Evolutionary conservation across 2,329 filamentous ascomycete species (phyloP).

Genomic region (Mariannaea elegans): DNA sequence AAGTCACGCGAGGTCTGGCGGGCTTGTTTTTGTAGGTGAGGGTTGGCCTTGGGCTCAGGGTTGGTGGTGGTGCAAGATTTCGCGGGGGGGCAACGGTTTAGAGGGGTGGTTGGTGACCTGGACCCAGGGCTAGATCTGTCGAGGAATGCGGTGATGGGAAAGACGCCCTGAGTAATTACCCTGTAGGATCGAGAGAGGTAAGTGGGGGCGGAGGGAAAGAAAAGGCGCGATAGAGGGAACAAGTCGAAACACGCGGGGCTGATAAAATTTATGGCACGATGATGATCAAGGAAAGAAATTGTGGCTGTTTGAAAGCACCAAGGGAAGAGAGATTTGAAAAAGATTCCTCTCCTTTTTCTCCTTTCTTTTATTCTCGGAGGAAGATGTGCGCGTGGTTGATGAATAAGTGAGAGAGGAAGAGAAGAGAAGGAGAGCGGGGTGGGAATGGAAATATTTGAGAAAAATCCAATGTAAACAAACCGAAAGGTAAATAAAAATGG

Average conservation of each 20-base stretch:
- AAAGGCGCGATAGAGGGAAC: conserved; percentile 3
- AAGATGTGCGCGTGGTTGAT: conserved; percentile 5
- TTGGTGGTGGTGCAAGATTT: conserved; percentile 36
- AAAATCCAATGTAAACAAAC: conserved; percentile 38
- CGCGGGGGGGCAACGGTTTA: conserved; percentile 33
- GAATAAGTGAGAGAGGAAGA: conserved; percentile 1
- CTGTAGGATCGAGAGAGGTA: neutral
- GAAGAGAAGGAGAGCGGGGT: neutral
- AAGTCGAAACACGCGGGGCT: neutral
- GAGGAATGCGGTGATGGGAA: conserved; percentile 21
- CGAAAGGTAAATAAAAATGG: conserved; percentile 20
- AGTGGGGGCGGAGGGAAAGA: conserved; percentile 7
- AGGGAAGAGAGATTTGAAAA: neutral
- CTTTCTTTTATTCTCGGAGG: neutral
- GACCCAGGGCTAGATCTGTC: conserved; percentile 21
- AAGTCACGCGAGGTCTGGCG: conserved; percentile 36
- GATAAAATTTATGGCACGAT: neutral
- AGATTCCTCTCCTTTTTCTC: neutral
- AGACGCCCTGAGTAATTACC: neutral
- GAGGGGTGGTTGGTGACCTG: conserved; percentile 28
- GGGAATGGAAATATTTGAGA: conserved; percentile 7
- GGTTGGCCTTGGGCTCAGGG: conserved; percentile 30
- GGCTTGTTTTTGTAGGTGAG: conserved; percentile 30
- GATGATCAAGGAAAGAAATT: neutral
- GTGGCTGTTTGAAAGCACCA: too few species aligned